These are phyloP conservation scores for Graphilbum ipis-grandicollis DNA, from an alignment of 2,329 filamentous ascomycete species.

Conservation along the genomic window DNA sequence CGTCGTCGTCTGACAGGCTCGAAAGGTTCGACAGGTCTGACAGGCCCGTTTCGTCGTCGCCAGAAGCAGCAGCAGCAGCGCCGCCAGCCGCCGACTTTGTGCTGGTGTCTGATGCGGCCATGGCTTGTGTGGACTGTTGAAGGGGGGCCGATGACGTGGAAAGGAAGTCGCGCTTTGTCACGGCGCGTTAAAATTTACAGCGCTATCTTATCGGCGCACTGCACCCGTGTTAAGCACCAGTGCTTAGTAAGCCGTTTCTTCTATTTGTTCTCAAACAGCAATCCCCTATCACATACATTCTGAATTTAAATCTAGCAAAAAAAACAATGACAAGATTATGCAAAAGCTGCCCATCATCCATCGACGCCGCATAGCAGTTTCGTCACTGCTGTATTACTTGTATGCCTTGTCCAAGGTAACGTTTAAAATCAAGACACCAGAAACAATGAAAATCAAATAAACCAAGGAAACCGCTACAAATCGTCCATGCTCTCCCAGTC, in stretches of 20 bases:
- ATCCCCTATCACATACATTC: too few relatives aligned
- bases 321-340: too few relatives aligned
- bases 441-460: constrained; percentile 1
- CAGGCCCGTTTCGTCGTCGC: background rate
- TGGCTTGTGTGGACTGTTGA: background rate
- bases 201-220: background rate
- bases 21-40: constrained; percentile 1
- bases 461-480: constrained; percentile 6
- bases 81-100: background rate
- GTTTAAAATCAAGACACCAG: background rate
- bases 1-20: constrained; percentile 1
- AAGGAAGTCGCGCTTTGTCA: too few relatives aligned
- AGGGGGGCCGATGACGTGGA: too few relatives aligned
- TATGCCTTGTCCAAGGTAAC: too few relatives aligned
- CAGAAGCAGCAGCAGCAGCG: too few relatives aligned
- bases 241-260: too few relatives aligned
- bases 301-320: too few relatives aligned
- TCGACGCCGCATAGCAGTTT: background rate
- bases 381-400: background rate
- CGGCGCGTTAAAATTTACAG: background rate
- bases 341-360: background rate
- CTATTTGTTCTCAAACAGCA: too few relatives aligned
- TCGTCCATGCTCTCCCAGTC: constrained; percentile 15
- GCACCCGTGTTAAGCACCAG: too few relatives aligned
- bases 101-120: background rate